A percentile compares a stretch with the other conserved stretches of the same genome.
phyloP scores from a whole-genome alignment of 495 filamentous ascomycete genomes.

The Neurospora sp. region DNA sequence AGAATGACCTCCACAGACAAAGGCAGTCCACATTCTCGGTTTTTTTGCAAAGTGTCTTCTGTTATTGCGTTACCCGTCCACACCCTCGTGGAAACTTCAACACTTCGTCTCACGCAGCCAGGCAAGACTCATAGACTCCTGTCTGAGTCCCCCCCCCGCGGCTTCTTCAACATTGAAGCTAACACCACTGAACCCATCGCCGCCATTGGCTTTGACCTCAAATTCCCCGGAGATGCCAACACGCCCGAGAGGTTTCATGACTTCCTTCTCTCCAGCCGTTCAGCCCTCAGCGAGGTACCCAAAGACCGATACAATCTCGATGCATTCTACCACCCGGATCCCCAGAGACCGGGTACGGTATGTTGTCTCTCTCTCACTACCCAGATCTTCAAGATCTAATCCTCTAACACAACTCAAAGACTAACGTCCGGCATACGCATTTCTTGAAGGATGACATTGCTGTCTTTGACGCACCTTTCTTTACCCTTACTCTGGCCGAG shows the following conservation, averaged over 20 bases:
- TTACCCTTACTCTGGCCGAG: slow-evolving; percentile 45
- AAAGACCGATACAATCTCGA: slow-evolving; percentile 26
- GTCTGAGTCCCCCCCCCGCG: no score
- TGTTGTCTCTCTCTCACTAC: background rate
- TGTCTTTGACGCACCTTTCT: slow-evolving; percentile 44
- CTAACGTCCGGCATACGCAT: slow-evolving; percentile 16
- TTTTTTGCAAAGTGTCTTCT: no score
- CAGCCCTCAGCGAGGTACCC: slow-evolving; percentile 25
- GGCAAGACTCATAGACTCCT: no score
- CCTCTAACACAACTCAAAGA: background rate
- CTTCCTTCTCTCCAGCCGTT: slow-evolving; percentile 6
- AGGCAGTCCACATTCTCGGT: no score
- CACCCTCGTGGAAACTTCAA: no score
- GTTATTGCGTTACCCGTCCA: no score
- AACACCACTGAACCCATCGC: slow-evolving; percentile 13
- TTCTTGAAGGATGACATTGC: slow-evolving; percentile 34
- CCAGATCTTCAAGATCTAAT: background rate
- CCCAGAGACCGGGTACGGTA: background rate
- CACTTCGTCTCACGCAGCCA: no score
- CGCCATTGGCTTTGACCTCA: slow-evolving; percentile 29
- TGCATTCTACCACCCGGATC: slow-evolving; percentile 20
- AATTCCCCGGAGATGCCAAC: slow-evolving; percentile 24
- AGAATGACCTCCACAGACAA: no score
- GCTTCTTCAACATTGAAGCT: background rate
- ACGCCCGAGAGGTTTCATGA: slow-evolving; percentile 1